Conservation (phyloP, 495 filamentous ascomycete genomes). For the Tuber calosporum region DNA sequence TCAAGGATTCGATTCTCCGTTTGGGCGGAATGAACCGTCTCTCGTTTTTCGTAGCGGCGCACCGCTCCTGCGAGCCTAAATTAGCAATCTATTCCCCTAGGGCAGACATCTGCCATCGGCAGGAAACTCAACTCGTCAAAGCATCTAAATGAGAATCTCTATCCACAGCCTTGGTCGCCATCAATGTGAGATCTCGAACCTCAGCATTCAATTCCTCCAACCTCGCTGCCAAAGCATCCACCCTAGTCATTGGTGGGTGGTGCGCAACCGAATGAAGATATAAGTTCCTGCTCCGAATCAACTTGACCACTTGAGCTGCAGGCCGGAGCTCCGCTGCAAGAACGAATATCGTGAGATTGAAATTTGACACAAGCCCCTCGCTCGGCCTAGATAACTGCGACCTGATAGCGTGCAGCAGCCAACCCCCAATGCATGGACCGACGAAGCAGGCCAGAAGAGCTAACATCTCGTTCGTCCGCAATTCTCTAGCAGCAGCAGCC, state of each 20-base stretch:
- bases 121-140: conserved; percentile 54
- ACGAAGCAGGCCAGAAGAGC: conserved; percentile 74
- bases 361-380: conserved; percentile 80
- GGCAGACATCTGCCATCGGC: not conserved
- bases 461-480: conserved; percentile 64
- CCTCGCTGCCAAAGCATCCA: conserved; percentile 45
- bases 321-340: conserved; percentile 81
- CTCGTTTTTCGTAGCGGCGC: conserved; percentile 87
- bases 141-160: conserved; percentile 76
- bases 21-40: conserved; percentile 60
- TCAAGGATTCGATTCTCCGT: conserved; percentile 66
- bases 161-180: conserved; percentile 52
- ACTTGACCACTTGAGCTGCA: conserved; percentile 67
- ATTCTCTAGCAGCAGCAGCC: conserved; percentile 51
- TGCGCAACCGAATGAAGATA: conserved; percentile 70
- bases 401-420: conserved; percentile 68
- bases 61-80: conserved; percentile 51
- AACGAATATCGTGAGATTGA: conserved; percentile 89
- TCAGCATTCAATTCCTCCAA: conserved; percentile 52
- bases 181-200: conserved; percentile 44
- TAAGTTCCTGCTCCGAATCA: conserved; percentile 71
- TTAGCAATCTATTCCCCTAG: conserved; percentile 6
- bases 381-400: conserved; percentile 70
- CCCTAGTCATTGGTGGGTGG: conserved; percentile 46
- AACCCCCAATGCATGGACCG: conserved; percentile 68